Base-by-base conservation (phyloP, 2,329 filamentous ascomycete genomes). In the Epichloe sp. region DNA sequence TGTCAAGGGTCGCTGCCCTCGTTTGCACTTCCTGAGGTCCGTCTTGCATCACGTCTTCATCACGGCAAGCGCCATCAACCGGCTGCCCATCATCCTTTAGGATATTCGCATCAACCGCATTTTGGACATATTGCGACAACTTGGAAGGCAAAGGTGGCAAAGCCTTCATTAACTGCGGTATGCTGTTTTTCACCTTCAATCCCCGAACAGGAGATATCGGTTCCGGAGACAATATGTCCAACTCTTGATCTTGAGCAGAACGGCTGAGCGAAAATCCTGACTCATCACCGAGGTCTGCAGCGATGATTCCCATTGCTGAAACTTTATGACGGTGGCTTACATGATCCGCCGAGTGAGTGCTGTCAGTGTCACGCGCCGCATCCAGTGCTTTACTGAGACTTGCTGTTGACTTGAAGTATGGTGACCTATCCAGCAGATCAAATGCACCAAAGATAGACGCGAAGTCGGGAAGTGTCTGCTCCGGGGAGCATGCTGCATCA, bases 131-230 rank as follows among this genome's bases (percentile, higher is more conserved):
- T 41, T 23, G 40, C 11, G 51, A 44, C 11, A 52, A 52, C 36
- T 65, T 62, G 4, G 60, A 60, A 3, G 74, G 74, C 7, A 77
- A 56, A 14, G 71, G 65, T 14, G 75, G 75, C 42, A 78, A 56
- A 21, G 71, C 69, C 58, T 78, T 78, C 73, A 77, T 77, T 14
- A 78, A 61, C 41, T 70, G 69, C 6, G 75, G 72, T 48, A 75
- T 72, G 54, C 72, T 76, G 54, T 71, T 74, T 52, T 72, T 74
- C 40, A 73, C 63, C 48, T 66, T 71, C 17, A 75, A 63, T 54
- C 71, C 65, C 31, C 67, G 65, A 36, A 63, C 65, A 36, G 73
- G 71, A 15, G 73, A 77, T 3, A 76, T 70, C 14, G 73, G 73
- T 44, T 71, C 68, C n/a, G 74, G 74, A 4, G 70, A 70, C 36